Evolutionary conservation across 192 early-diverging fungal species (phyloP), one percentile per base, ranked within the genome.

Genomic region (Backusella tuberculispora): DNA sequence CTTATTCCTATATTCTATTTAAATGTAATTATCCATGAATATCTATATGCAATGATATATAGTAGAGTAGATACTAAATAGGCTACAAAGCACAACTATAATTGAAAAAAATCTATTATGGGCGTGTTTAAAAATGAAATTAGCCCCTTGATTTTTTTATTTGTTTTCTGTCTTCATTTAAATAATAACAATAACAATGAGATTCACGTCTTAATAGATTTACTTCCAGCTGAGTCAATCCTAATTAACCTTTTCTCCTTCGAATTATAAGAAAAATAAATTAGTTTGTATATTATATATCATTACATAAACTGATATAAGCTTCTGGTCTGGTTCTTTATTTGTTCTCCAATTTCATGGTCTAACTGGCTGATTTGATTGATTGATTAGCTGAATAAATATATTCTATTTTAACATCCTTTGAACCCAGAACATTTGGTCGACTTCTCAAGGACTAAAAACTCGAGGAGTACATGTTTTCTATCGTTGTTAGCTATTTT

Each of bases 61-160:
- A 34, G 29, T 2, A 2, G 29, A 34, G 2, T 34, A 34, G 29
- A 2, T 34, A 34, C 2, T 2, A 34, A 34, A 34, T 34, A 34
- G 2, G 29, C 29, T 2, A 34, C 10, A 50, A 19, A 17, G n/a
- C n/a, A 50, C 15, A 53, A 1, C 29, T 60, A 24, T 60, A 60
- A 60, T 60, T 60, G 24, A 60, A 60, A 19, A 60, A 24, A 60
- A 60, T 26, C 26, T 24, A 9, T 60, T 60, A 60, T 60, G 53
- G 53, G 53, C 9, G 53, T 60, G 53, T 60, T 60, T 60, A 60
- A 60, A 60, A 60, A 60, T 60, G 53, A 60, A 60, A 60, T 60
- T 24, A 60, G 8, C 53, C 53, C 53, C 53, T 60, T 60, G 53
- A 60, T 60, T 60, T 60, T 1, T 34, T 34, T 34, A 34, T 34